Evolutionary conservation across 345 rosid genomes (phyloP).

Genomic region (Populus euphratica): DNA sequence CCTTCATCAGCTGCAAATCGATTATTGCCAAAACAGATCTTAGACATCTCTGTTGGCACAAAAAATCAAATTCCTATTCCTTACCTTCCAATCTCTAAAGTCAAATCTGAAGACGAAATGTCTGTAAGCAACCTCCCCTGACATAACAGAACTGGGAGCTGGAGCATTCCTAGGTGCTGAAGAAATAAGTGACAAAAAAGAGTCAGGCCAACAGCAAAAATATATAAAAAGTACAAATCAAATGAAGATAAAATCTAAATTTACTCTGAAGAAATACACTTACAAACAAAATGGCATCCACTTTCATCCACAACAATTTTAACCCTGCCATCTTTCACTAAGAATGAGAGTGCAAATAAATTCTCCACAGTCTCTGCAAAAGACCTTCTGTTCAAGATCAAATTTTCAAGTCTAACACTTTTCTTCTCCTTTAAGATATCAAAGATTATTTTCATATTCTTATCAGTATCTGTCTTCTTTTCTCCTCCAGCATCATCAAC

Average conservation of each 20-base stretch:
- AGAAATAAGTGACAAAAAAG: background rate
- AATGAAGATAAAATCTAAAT: background rate
- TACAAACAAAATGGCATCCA: constrained; percentile 74
- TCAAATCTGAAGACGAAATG: constrained; percentile 92
- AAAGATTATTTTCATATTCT: constrained; percentile 73
- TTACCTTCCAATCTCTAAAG: constrained; percentile 89
- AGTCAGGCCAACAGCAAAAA: background rate
- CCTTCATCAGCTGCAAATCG: constrained; percentile 49
- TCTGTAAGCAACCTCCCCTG: constrained; percentile 55
- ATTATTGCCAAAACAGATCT: background rate
- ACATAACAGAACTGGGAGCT: constrained; percentile 44
- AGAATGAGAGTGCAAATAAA: constrained; percentile 81
- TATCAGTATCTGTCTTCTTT: constrained; percentile 82
- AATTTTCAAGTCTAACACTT: constrained; percentile 57
- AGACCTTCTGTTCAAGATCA: constrained; percentile 67
- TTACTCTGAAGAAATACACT: constrained; percentile 21
- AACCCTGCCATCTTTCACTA: constrained; percentile 84
- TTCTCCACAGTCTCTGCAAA: constrained; percentile 93
- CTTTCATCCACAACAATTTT: constrained; percentile 50
- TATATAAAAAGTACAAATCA: background rate
- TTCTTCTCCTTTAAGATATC: constrained; percentile 53
- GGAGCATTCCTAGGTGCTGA: constrained; percentile 91
- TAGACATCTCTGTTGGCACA: background rate
- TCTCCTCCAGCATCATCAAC: constrained; percentile 50
- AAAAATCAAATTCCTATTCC: background rate